Base-by-base conservation (phyloP, 1,139 yeast genomes). In the Lizanozyma gosingica region DNA sequence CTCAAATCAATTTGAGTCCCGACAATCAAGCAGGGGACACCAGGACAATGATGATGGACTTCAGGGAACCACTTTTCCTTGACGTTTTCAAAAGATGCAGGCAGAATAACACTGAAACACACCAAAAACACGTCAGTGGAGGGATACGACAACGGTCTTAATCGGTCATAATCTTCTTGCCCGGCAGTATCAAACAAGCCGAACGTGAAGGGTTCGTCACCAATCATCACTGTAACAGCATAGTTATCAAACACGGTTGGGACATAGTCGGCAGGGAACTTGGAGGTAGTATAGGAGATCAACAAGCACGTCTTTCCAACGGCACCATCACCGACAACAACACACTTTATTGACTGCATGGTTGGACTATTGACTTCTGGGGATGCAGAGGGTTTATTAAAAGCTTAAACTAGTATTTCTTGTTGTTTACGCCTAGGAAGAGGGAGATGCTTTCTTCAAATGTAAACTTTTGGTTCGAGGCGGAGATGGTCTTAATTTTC, bases 21-120 rank as follows among this genome's bases (percentile, higher is more conserved):
- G 35, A 90, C 97, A 57, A 90, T 86, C 54, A 90, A 76, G 56
- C 96, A 88, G 29, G 97, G 97, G 38, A 88, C 96, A 45, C 95
- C 95, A 16, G 97, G 97, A 56, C 97, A 92, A 66, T 92, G 97
- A 65, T 90, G 97, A 57, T 86, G 92, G 46, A 92, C 95, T 64
- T 92, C 98, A 32, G 97, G 97, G 67, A 87, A 83, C 98, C 98
- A 92, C 64, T 92, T 92, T 65, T 90, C 97, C 61, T 86, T 84
- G 43, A 92, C 97, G 67, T 92, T 92, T 66, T 92, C 97, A 62
- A 90, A 92, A n/a, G 95, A 83, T 35, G 97, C 95, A 35, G 97
- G 97, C 22, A 96, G 87, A 49, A 94, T 86, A 43, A 90, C 96
- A 40, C 94, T 82, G 64, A 90, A 90, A 64, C 97, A 90, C 41